Conservation (phyloP, 2,329 filamentous ascomycete species). For the Verticillium isaacii region DNA sequence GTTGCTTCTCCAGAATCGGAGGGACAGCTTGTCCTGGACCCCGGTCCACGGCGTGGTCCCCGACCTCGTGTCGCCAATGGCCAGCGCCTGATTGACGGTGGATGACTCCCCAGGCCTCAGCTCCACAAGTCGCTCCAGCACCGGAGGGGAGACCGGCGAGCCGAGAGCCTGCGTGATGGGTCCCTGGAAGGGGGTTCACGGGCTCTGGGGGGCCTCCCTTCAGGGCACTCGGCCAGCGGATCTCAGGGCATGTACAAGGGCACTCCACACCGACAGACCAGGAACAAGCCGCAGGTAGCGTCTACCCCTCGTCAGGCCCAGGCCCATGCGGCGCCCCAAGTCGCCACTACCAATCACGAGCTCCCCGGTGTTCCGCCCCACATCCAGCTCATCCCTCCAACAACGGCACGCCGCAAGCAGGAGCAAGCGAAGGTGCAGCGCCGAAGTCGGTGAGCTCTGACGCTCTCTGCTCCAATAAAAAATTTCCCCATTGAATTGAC, state of each 20-base stretch:
- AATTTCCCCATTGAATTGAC: constrained; percentile 16
- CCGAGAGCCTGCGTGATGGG: background rate
- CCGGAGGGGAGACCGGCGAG: background rate
- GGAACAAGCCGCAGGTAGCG: constrained; percentile 6
- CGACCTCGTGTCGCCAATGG: background rate
- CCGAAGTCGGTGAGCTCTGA: constrained; percentile 14
- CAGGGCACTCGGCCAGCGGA: background rate
- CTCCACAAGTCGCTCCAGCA: background rate
- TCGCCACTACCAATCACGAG: constrained; percentile 10
- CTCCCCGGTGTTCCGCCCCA: constrained; percentile 1
- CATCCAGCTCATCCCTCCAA: constrained; percentile 9
- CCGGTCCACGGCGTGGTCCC: background rate
- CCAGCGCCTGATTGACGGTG: background rate
- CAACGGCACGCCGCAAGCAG: constrained; percentile 4
- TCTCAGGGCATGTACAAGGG: background rate
- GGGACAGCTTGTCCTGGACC: background rate
- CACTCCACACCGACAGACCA: background rate
- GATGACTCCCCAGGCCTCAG: background rate
- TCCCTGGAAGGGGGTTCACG: background rate
- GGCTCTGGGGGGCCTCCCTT: background rate
- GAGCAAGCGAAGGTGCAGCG: constrained; percentile 2
- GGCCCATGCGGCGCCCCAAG: constrained; percentile 8
- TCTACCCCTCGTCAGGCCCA: constrained; percentile 6
- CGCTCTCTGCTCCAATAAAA: constrained; percentile 12
- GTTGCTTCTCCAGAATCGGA: background rate